Base-by-base conservation (phyloP, 169 alveolate genomes). In the Plasmodium vinckei region DNA sequence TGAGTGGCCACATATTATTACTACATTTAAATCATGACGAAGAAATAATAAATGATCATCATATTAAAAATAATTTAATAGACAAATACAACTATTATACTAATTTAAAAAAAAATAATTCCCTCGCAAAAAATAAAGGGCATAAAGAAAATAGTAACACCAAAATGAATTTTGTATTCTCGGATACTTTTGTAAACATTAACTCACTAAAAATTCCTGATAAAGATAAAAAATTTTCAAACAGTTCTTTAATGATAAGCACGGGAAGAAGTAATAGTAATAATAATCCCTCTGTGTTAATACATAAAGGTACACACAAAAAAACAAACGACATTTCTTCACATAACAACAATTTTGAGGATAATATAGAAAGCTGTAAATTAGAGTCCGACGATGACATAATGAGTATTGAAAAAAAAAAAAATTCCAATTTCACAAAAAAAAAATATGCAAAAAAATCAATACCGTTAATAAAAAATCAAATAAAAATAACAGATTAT, bases 401-500 rank as follows among this genome's bases (percentile, higher is more conserved):
- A 2, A 59, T 19, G 9, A 64, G 60, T 17, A 39, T 61, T 7
- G 44, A 5, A 42, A 59, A 72, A 46, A 68, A 60, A 65, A 68
- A 82, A 57, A 46, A 33, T 61, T 59, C 9, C 21, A 68, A 23
- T 44, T 13, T 25, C 17, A 2, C 67, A n/a, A 67, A 64, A 49
- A 63, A 60, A 39, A 86, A 70, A 64, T 17, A 73, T 17, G 46
- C 44, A 60, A 69, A 21, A 42, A 86, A 86, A 49, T 46, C 46
- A 69, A 86, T 86, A 42, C 87, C 91, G 1, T 9, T 86, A 59
- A 64, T 69, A 21, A 86, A 86, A 42, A 86, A 86, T 53, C 91
- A 86, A 86, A 86, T 86, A 57, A 86, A 86, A 69, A 86, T 86
- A 51, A 86, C 91, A 12, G 72, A 68, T 63, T 86, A 25, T 64